Conservation (phyloP, 2,329 filamentous ascomycete genomes). For the Zarea fungicola region DNA sequence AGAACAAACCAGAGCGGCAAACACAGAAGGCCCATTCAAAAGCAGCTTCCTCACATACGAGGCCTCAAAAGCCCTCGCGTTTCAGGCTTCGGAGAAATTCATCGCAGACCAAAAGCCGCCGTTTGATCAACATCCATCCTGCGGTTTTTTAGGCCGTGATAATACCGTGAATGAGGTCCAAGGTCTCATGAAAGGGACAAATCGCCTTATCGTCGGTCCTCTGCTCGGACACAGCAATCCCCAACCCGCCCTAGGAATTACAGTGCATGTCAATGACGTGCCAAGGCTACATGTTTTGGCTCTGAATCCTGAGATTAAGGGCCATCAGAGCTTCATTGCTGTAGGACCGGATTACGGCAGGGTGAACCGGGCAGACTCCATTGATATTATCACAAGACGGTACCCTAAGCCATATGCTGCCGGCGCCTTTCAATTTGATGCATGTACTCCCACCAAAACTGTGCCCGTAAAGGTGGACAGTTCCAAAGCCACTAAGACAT, state of each 20-base stretch:
- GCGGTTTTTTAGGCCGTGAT: neutral
- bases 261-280: neutral
- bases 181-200: neutral
- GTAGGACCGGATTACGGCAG: neutral
- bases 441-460: too few relatives aligned
- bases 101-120: neutral
- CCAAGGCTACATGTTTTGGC: neutral
- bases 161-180: neutral
- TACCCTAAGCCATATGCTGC: too few relatives aligned
- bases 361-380: neutral
- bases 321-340: neutral
- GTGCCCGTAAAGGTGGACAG: too few relatives aligned
- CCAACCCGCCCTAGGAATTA: neutral
- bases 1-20: neutral
- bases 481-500: too few relatives aligned
- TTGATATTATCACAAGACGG: neutral
- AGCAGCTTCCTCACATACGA: neutral
- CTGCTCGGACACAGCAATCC: neutral
- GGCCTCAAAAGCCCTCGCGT: neutral
- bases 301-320: neutral
- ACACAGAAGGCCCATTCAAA: neutral
- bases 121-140: neutral
- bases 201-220: neutral
- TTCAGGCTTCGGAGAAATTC: neutral
- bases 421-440: too few relatives aligned